phyloP scores from a whole-genome alignment of 1,284 basidiomycete genomes.

The Stereum hirsutum region DNA sequence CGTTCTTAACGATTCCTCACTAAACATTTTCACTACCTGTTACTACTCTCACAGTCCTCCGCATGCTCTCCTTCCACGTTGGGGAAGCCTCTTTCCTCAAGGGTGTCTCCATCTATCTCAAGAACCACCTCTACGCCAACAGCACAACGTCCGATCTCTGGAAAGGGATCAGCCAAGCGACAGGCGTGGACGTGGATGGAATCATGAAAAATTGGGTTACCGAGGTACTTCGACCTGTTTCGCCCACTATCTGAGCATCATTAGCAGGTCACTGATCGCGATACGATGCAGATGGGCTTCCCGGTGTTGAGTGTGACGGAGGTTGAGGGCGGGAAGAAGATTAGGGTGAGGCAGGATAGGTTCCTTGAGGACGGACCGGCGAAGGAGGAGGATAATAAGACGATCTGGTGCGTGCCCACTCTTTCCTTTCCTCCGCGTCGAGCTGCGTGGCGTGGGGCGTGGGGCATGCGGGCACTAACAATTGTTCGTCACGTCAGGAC shows the following conservation, averaged over 20 bases:
- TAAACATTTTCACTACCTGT: conserved; percentile 1
- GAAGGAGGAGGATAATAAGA: conserved; percentile 80
- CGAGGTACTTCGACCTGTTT: conserved; percentile 41
- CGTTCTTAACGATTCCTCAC: too few species aligned
- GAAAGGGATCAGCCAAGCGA: conserved; percentile 79
- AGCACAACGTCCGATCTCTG: conserved; percentile 86
- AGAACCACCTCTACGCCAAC: conserved; percentile 79
- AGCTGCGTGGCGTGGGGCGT: background rate
- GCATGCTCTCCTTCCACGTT: conserved; percentile 87
- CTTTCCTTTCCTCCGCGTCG: background rate
- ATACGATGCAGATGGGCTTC: conserved; percentile 56
- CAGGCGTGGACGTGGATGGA: conserved; percentile 67
- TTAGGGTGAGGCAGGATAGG: conserved; percentile 81
- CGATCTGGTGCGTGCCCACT: conserved; percentile 61
- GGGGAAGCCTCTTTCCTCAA: conserved; percentile 86
- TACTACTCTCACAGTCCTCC: conserved; percentile 50
- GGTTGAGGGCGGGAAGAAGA: conserved; percentile 51
- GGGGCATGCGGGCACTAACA: background rate
- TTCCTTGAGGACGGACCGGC: conserved; percentile 85
- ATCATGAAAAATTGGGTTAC: conserved; percentile 94
- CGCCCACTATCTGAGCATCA: background rate
- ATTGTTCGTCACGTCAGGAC: conserved; percentile 34
- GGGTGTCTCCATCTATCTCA: conserved; percentile 89
- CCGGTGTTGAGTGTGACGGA: conserved; percentile 88
- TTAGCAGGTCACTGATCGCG: background rate